These are phyloP conservation scores for Phytophthora chlamydospora DNA, from an alignment of 352 stramenopile species.

Conservation along the genomic window DNA sequence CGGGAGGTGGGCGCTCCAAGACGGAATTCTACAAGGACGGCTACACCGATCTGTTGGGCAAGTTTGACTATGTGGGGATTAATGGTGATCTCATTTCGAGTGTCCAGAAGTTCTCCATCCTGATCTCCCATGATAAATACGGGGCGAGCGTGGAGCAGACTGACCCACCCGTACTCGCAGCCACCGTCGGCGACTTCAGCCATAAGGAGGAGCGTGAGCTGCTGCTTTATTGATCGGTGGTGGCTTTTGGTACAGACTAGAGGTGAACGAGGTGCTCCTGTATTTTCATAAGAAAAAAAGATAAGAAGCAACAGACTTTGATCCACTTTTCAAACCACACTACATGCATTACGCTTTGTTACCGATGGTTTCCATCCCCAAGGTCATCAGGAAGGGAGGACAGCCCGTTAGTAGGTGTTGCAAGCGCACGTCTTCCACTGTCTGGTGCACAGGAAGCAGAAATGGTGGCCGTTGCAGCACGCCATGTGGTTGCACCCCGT, in stretches of 20 bases:
- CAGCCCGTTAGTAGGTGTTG: constrained; percentile 8
- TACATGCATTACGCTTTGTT: too few relatives aligned
- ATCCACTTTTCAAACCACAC: too few relatives aligned
- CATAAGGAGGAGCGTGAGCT: constrained; percentile 30
- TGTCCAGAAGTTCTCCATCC: constrained; percentile 60
- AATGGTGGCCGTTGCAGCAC: constrained; percentile 66
- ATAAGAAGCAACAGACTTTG: not conserved
- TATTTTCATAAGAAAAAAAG: not conserved
- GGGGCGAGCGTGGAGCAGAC: constrained; percentile 53
- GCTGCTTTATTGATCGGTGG: constrained; percentile 40
- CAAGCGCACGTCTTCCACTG: constrained; percentile 55
- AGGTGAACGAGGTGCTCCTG: too few relatives aligned
- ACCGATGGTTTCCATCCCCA: not conserved
- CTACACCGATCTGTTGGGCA: constrained; percentile 77
- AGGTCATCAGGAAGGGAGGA: not conserved
- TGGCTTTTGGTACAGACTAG: too few relatives aligned
- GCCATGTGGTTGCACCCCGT: constrained; percentile 63
- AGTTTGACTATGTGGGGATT: constrained; percentile 75
- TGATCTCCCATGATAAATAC: constrained; percentile 52
- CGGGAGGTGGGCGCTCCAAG: constrained; percentile 13
- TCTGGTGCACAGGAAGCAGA: constrained; percentile 55
- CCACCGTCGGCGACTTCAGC: constrained; percentile 35
- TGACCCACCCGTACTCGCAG: constrained; percentile 48
- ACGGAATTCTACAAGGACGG: constrained; percentile 83
- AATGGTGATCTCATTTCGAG: constrained; percentile 90